Evolutionary conservation across 2,329 filamentous ascomycete genomes (phyloP).

Genomic region (Lasiodiplodia sp.): DNA sequence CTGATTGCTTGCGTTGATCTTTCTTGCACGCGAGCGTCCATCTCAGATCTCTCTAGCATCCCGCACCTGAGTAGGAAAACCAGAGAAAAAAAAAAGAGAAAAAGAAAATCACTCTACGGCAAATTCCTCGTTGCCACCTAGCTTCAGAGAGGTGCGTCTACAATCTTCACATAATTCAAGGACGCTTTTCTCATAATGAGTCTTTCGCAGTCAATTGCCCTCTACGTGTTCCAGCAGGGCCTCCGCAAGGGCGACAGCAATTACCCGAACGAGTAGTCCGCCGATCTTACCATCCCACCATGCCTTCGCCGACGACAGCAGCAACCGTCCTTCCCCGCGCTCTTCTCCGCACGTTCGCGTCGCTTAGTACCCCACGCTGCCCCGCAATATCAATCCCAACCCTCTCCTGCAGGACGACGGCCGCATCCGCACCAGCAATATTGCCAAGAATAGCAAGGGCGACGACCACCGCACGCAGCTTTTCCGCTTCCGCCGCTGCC

Average conservation of each 20-base stretch:
- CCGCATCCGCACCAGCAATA: not conserved
- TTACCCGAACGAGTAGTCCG: not conserved
- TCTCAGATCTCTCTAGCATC: not conserved
- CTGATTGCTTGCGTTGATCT: not conserved
- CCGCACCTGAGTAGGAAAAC: not conserved
- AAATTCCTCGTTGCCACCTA: not conserved
- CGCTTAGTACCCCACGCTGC: constrained; percentile 1
- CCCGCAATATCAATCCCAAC: not conserved
- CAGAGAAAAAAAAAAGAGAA: not conserved
- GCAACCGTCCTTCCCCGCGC: not conserved
- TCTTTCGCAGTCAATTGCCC: not conserved
- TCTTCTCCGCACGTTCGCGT: constrained; percentile 4
- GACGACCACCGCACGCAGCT: not conserved
- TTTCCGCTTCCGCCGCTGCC: constrained; percentile 16
- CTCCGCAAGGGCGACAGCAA: not conserved
- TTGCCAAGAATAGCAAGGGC: not conserved
- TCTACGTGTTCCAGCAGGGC: no score
- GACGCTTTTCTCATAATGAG: not conserved
- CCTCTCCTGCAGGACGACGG: no score
- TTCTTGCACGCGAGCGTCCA: not conserved
- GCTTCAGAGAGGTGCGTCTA: not conserved
- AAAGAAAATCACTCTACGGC: not conserved
- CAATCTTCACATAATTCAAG: not conserved
- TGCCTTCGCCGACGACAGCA: not conserved
- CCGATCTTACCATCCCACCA: not conserved